Percentiles rank a stretch among this genome's conserved stretches.
Evolutionary conservation across 2,329 filamentous ascomycete species (phyloP).

Genomic region (Claviceps pazoutovae): DNA sequence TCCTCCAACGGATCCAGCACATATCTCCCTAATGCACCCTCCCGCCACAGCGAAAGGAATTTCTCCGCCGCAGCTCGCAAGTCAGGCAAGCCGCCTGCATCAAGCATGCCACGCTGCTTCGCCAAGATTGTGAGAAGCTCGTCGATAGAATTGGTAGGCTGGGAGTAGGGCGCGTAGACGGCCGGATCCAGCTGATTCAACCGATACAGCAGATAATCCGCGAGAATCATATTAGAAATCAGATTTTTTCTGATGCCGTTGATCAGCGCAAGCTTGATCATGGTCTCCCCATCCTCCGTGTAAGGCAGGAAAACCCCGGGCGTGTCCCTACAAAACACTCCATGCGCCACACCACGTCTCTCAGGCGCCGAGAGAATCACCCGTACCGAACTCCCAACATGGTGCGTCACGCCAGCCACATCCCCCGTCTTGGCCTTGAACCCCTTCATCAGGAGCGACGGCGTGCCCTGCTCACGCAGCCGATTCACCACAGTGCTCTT

Average conservation of each 20-base stretch:
- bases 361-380: constrained; percentile 40
- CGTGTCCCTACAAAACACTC: constrained; percentile 79
- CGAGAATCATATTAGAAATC: constrained; percentile 62
- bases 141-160: constrained; percentile 73
- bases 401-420: constrained; percentile 80
- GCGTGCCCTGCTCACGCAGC: constrained; percentile 63
- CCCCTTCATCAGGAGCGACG: constrained; percentile 12
- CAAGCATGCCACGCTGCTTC: constrained; percentile 58
- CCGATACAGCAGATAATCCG: constrained; percentile 79
- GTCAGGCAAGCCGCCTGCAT: constrained; percentile 57
- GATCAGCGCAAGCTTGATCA: constrained; percentile 89
- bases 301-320: constrained; percentile 94
- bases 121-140: constrained; percentile 60
- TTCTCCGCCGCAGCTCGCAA: constrained; percentile 62
- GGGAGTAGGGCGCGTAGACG: constrained; percentile 47
- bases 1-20: constrained; percentile 63
- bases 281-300: constrained; percentile 67
- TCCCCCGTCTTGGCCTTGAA: constrained; percentile 54
- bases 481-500: constrained; percentile 92
- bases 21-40: constrained; percentile 61
- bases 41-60: constrained; percentile 70
- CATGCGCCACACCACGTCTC: constrained; percentile 32
- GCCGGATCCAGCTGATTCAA: constrained; percentile 55
- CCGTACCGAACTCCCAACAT: constrained; percentile 70
- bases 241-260: constrained; percentile 85